These are phyloP conservation scores for Euphorbia corollata DNA, from an alignment of 441 rosid genomes.

Conservation along the genomic window DNA sequence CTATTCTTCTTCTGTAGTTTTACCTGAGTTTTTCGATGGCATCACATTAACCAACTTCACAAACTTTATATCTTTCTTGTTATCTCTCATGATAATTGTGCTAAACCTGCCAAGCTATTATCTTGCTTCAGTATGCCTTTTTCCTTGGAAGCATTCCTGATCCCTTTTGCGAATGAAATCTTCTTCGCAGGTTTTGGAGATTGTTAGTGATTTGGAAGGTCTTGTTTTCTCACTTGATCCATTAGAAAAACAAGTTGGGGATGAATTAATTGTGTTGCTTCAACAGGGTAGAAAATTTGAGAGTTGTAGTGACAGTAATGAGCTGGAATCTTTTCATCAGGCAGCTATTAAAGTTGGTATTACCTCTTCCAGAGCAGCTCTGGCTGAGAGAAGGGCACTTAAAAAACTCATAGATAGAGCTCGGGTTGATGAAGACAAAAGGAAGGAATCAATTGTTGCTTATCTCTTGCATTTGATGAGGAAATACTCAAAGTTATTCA, in stretches of 20 bases:
- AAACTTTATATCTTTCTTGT: not conserved
- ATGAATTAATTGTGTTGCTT: slow-evolving; percentile 69
- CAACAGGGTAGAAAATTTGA: slow-evolving; percentile 87
- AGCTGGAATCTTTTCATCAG: slow-evolving; percentile 79
- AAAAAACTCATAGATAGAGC: slow-evolving; percentile 93
- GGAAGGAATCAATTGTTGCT: slow-evolving; percentile 91
- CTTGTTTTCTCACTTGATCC: slow-evolving; percentile 58
- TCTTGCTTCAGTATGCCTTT: slow-evolving; percentile 4
- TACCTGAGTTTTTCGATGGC: not conserved
- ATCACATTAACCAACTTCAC: not conserved
- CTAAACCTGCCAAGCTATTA: not conserved
- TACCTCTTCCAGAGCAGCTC: slow-evolving; percentile 84
- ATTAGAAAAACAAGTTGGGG: slow-evolving; percentile 88
- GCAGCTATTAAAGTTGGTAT: slow-evolving; percentile 78
- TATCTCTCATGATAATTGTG: not conserved
- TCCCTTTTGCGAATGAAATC: slow-evolving; percentile 14
- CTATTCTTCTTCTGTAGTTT: not conserved
- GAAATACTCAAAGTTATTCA: slow-evolving; percentile 87
- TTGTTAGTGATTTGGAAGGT: slow-evolving; percentile 64
- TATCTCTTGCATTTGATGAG: slow-evolving; percentile 91
- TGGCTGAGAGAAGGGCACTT: slow-evolving; percentile 83
- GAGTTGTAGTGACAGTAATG: slow-evolving; percentile 49
- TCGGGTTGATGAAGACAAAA: slow-evolving; percentile 89
- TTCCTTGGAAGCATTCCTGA: slow-evolving; percentile 16
- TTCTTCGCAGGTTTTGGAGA: slow-evolving; percentile 65